Percentiles rank a stretch among this genome's conserved stretches.
Conservation (phyloP, 169 alveolate genomes). For the Plasmodium falciparum region DNA sequence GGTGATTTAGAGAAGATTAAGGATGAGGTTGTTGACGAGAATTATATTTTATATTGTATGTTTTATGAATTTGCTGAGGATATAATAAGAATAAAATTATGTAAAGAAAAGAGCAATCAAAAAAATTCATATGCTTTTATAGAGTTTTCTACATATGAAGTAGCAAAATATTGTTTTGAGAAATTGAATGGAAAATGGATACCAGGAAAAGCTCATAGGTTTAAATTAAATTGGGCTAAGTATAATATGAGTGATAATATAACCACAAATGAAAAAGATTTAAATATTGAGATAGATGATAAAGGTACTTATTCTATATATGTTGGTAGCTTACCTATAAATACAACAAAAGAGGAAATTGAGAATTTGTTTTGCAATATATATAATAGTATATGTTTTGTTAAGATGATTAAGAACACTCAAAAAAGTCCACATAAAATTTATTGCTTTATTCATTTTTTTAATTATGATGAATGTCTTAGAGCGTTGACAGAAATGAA, state of each 20-base stretch:
- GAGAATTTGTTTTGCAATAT: conserved; percentile 39
- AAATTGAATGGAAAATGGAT: conserved; percentile 74
- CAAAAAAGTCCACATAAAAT: conserved; percentile 62
- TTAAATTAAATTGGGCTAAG: conserved; percentile 72
- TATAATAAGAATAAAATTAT: conserved; percentile 72
- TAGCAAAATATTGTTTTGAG: conserved; percentile 74
- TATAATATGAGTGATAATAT: conserved; percentile 56
- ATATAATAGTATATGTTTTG: conserved; percentile 65
- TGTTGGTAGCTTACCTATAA: conserved; percentile 69
- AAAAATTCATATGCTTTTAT: conserved; percentile 68
- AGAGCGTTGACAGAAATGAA: conserved; percentile 65
- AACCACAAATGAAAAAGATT: conserved; percentile 22
- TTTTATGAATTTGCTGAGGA: conserved; percentile 73
- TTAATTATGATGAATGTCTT: conserved; percentile 67
- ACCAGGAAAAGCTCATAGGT: conserved; percentile 65
- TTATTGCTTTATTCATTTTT: conserved; percentile 71
- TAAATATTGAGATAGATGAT: conserved; percentile 66
- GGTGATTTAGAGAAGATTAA: conserved; percentile 67
- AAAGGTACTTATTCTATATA: conserved; percentile 73
- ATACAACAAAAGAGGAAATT: conserved; percentile 70
- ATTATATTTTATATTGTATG: conserved; percentile 66
- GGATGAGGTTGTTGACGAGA: conserved; percentile 71
- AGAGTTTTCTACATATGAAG: conserved; percentile 49
- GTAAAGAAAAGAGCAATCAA: conserved; percentile 63
- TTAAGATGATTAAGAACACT: conserved; percentile 52